phyloP scores from a whole-genome alignment of 2,329 filamentous ascomycete species.

The Colletotrichum viniferum region DNA sequence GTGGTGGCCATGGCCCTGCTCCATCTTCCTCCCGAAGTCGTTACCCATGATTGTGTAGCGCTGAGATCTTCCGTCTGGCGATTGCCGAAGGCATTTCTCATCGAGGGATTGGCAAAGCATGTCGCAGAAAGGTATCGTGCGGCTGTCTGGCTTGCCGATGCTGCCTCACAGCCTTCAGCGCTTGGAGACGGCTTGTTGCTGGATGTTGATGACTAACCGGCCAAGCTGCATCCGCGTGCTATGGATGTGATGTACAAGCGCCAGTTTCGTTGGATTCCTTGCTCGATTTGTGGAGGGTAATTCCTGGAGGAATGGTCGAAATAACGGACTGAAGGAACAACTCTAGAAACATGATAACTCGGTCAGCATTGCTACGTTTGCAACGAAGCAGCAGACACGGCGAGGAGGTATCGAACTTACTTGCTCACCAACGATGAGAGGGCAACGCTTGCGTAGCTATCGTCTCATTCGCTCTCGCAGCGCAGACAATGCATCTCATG shows the following conservation, averaged over 20 bases:
- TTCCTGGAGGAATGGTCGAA: neutral
- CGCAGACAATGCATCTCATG: neutral
- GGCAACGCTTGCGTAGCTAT: neutral
- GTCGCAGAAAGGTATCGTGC: neutral
- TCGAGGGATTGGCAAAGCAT: neutral
- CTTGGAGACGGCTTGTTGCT: neutral
- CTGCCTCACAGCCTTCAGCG: neutral
- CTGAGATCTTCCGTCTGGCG: neutral
- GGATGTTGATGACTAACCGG: neutral
- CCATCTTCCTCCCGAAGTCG: neutral
- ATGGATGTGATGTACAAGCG: neutral
- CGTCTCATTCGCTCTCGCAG: neutral
- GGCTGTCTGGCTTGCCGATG: neutral
- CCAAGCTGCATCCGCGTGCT: neutral
- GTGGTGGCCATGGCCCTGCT: neutral
- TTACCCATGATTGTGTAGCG: neutral
- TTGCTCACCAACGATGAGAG: neutral
- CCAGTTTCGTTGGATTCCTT: neutral
- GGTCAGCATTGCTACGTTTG: neutral
- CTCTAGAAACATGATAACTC: neutral
- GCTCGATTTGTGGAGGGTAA: neutral
- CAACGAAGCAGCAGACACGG: neutral
- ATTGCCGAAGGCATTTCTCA: neutral
- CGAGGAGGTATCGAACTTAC: neutral
- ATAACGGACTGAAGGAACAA: neutral